Evolutionary conservation across 2,329 filamentous ascomycete genomes (phyloP).

Genomic region (Clonostachys rhizophaga): DNA sequence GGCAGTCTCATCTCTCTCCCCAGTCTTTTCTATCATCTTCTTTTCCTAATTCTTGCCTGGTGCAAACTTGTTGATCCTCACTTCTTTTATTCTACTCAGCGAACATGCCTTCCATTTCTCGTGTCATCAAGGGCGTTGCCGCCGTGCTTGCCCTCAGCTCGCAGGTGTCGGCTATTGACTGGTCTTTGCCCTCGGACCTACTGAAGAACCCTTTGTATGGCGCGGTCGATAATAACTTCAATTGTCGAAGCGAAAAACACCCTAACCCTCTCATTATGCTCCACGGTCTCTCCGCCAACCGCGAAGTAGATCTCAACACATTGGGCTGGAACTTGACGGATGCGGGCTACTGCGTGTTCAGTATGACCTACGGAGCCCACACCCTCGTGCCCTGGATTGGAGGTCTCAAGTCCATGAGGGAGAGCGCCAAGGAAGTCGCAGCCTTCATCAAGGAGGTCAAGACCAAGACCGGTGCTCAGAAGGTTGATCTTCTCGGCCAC

Average conservation of each 20-base stretch:
- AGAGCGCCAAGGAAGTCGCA: conserved; percentile 1
- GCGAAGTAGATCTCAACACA: conserved; percentile 3
- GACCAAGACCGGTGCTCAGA: conserved; percentile 1
- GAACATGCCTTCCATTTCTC: too few relatives aligned
- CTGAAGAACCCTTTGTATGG: conserved; percentile 1
- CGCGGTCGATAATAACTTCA: conserved; percentile 3
- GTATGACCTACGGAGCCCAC: conserved; percentile 3
- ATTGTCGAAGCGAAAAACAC: not conserved
- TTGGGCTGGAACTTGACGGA: not conserved
- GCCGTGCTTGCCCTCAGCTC: not conserved
- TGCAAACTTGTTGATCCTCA: too few relatives aligned
- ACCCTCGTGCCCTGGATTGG: conserved; percentile 1
- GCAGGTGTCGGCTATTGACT: conserved; percentile 1
- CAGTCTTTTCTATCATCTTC: too few relatives aligned
- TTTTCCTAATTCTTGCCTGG: too few relatives aligned
- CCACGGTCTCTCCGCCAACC: conserved; percentile 3
- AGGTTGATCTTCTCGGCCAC: conserved; percentile 6
- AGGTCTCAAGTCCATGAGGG: conserved; percentile 1
- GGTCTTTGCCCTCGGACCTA: not conserved
- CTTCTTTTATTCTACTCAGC: too few relatives aligned
- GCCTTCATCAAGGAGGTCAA: conserved; percentile 3
- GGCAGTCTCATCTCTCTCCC: too few relatives aligned
- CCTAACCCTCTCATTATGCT: conserved; percentile 4
- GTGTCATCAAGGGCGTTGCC: not conserved
- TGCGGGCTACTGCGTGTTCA: conserved; percentile 2